Evolutionary conservation across 306 rosid genomes (phyloP).

Genomic region (Sechiopsis laciniata): DNA sequence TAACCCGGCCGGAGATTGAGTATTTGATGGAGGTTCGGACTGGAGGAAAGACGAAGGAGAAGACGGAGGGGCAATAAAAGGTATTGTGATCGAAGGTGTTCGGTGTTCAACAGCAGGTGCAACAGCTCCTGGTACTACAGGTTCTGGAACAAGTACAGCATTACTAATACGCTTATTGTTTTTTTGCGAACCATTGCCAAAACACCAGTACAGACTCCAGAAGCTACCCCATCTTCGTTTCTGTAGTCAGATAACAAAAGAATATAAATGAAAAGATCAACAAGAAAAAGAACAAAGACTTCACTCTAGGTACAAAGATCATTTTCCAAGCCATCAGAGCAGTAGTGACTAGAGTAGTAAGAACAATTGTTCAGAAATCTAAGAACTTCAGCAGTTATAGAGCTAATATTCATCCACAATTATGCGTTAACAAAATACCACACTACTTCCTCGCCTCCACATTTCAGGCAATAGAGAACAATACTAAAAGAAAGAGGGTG

Average conservation of each 20-base stretch:
- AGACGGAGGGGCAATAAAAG: constrained; percentile 94
- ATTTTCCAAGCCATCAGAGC: constrained; percentile 16
- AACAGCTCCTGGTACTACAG: constrained; percentile 44
- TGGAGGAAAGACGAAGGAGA: constrained; percentile 93
- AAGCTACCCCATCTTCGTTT: constrained; percentile 90
- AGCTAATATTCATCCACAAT: neutral
- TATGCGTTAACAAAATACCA: neutral
- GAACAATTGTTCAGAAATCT: neutral
- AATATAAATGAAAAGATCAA: constrained; percentile 20
- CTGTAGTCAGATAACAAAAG: constrained; percentile 43
- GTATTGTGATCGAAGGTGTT: constrained; percentile 56
- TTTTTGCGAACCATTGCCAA: constrained; percentile 51
- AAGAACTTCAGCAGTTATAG: neutral
- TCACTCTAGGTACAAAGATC: neutral
- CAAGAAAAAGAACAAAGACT: neutral
- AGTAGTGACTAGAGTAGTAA: neutral
- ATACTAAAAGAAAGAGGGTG: neutral
- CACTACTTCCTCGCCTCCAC: neutral
- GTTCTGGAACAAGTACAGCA: constrained; percentile 92
- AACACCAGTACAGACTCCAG: constrained; percentile 82
- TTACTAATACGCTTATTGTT: constrained; percentile 81
- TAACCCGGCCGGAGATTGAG: constrained; percentile 81
- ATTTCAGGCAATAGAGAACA: constrained; percentile 2
- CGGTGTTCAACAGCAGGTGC: constrained; percentile 43
- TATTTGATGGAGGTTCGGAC: constrained; percentile 79